Evolutionary conservation across 2,329 filamentous ascomycete species (phyloP).

Genomic region (Monosporascus cannonballus): DNA sequence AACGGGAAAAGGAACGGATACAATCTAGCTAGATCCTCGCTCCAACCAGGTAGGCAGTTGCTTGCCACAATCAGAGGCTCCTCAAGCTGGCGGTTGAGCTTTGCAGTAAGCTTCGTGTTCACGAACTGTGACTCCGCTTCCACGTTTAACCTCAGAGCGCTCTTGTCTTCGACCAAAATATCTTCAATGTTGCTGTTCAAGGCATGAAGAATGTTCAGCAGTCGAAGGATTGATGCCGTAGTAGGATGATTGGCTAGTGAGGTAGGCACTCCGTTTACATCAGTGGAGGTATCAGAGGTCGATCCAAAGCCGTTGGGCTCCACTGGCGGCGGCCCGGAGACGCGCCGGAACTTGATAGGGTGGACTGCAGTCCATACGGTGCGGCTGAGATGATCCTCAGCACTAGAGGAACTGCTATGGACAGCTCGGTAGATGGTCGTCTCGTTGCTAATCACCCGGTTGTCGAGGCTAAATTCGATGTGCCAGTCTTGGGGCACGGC

Average conservation of each 20-base stretch:
- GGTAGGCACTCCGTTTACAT: slow-evolving; percentile 59
- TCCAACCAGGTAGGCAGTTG: slow-evolving; percentile 93
- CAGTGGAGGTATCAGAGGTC: slow-evolving; percentile 40
- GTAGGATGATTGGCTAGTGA: slow-evolving; percentile 79
- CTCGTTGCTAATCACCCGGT: slow-evolving; percentile 77
- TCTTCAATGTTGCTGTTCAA: slow-evolving; percentile 92
- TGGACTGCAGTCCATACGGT: slow-evolving; percentile 89
- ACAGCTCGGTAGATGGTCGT: slow-evolving; percentile 95
- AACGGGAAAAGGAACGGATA: slow-evolving; percentile 98
- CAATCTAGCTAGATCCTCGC: slow-evolving; percentile 84
- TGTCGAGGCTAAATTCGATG: slow-evolving; percentile 87
- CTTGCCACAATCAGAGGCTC: slow-evolving; percentile 96
- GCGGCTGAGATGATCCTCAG: slow-evolving; percentile 61
- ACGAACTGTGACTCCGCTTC: slow-evolving; percentile 93
- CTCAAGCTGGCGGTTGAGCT: slow-evolving; percentile 92
- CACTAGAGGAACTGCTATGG: slow-evolving; percentile 51
- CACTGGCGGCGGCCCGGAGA: slow-evolving; percentile 72
- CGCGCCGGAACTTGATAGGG: slow-evolving; percentile 84
- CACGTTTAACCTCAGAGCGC: slow-evolving; percentile 61
- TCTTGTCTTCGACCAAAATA: slow-evolving; percentile 73
- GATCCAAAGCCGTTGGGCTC: slow-evolving; percentile 61
- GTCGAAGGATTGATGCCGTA: slow-evolving; percentile 78
- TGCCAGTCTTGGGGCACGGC: slow-evolving; percentile 89
- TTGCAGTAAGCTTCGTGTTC: slow-evolving; percentile 96
- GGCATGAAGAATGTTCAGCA: slow-evolving; percentile 86